Conservation (phyloP, 2,329 filamentous ascomycete species). For the Neurospora crassa region DNA sequence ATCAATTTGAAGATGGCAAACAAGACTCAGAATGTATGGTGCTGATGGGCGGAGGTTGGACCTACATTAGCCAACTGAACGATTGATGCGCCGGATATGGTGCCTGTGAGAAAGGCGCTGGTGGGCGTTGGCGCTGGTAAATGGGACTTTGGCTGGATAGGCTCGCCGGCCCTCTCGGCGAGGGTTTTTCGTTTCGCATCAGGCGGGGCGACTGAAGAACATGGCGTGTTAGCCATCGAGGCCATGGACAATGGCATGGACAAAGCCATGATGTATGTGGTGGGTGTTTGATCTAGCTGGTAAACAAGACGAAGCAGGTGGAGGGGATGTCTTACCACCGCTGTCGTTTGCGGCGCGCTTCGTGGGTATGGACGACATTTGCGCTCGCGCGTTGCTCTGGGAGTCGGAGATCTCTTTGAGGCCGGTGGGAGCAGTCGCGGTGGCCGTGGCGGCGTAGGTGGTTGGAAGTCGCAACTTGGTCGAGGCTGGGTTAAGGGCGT, state of each 20-base stretch:
- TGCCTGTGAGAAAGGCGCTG: neutral
- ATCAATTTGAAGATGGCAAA: neutral
- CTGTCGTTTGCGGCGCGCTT: conserved; percentile 35
- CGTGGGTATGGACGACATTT: conserved; percentile 31
- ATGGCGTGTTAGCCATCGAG: conserved; percentile 6
- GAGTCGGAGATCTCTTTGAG: conserved; percentile 50
- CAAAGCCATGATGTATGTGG: neutral
- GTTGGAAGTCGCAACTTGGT: conserved; percentile 13
- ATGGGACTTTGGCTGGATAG: conserved; percentile 28
- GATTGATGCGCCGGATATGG: neutral
- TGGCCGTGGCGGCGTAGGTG: conserved; percentile 3
- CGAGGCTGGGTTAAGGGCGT: conserved; percentile 13
- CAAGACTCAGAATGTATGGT: neutral
- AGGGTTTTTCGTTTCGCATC: conserved; percentile 53
- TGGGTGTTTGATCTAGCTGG: conserved; percentile 9
- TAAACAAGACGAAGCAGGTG: neutral
- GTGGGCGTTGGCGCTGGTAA: conserved; percentile 16
- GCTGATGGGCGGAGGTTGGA: neutral
- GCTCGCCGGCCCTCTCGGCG: conserved; percentile 44
- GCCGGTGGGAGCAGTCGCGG: conserved; percentile 13
- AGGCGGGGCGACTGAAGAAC: conserved; percentile 37
- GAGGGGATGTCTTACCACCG: conserved; percentile 11
- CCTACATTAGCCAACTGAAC: conserved; percentile 1
- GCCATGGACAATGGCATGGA: conserved; percentile 6
- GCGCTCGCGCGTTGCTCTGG: conserved; percentile 47